Conservation (phyloP, 495 filamentous ascomycete species). For the Neurospora sp. region DNA sequence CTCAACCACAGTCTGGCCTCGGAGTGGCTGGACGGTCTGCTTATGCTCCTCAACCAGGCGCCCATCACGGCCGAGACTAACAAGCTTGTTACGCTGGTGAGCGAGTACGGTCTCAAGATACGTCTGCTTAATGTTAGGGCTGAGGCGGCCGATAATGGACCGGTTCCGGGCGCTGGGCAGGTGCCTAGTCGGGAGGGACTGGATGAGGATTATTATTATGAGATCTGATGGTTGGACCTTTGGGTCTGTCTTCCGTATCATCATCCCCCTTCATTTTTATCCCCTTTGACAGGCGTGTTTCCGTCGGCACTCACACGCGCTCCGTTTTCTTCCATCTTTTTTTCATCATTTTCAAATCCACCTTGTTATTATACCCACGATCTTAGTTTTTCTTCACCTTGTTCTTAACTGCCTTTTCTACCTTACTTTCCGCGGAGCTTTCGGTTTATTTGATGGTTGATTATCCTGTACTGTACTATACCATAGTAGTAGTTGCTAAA, state of each 20-base stretch:
- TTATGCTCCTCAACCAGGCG: conserved; percentile 90
- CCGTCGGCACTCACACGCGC: neutral
- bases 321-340: conserved; percentile 1
- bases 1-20: conserved; percentile 73
- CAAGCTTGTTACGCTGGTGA: conserved; percentile 73
- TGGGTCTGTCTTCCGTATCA: conserved; percentile 1
- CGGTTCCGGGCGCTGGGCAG: conserved; percentile 35
- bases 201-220: conserved; percentile 62
- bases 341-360: neutral
- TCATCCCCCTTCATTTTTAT: neutral
- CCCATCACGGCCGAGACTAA: conserved; percentile 95
- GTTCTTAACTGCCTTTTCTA: neutral
- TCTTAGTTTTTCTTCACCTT: neutral
- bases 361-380: conserved; percentile 4
- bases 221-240: conserved; percentile 24
- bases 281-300: neutral
- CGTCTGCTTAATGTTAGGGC: conserved; percentile 84
- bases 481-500: neutral
- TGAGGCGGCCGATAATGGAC: conserved; percentile 56
- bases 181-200: conserved; percentile 53
- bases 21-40: conserved; percentile 92
- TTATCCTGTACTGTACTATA: neutral
- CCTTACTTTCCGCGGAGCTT: neutral
- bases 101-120: conserved; percentile 88
- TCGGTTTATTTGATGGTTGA: neutral